These are phyloP conservation scores for Scalesia atractyloides DNA, from an alignment of 129 eudicot species.

Conservation along the genomic window DNA sequence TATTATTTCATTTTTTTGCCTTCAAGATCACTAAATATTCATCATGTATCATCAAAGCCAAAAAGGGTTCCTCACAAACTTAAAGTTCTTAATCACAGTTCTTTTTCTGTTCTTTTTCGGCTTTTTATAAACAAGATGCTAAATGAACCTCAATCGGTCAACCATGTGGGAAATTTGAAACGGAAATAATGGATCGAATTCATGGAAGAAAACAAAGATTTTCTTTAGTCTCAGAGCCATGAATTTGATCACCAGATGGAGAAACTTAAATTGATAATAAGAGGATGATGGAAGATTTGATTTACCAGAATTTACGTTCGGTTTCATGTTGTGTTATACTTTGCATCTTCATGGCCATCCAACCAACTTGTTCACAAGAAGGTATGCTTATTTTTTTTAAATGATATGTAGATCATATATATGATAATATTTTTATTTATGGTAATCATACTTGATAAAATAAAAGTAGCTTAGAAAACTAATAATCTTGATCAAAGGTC, in stretches of 20 bases:
- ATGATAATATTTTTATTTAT: background rate
- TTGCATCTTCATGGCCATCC: slow-evolving; percentile 44
- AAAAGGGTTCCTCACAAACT: slow-evolving; percentile 17
- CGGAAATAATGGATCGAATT: slow-evolving; percentile 31
- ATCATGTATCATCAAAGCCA: slow-evolving; percentile 11
- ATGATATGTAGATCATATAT: slow-evolving; percentile 23
- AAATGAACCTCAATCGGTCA: slow-evolving; percentile 19
- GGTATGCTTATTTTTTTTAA: slow-evolving; percentile 37
- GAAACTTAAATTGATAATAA: slow-evolving; percentile 23
- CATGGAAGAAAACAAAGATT: slow-evolving; percentile 16
- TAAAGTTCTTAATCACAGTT: background rate
- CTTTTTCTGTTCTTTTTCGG: background rate
- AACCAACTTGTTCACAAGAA: slow-evolving; percentile 53
- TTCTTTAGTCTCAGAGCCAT: slow-evolving; percentile 11
- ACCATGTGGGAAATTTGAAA: slow-evolving; percentile 14
- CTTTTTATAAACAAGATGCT: slow-evolving; percentile 18
- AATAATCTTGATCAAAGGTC: slow-evolving; percentile 27
- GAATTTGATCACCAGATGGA: slow-evolving; percentile 48
- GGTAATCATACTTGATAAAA: slow-evolving; percentile 8
- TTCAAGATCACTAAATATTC: slow-evolving; percentile 11
- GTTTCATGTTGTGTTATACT: slow-evolving; percentile 42
- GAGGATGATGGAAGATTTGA: slow-evolving; percentile 57
- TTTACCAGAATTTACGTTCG: slow-evolving; percentile 34
- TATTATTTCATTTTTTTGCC: slow-evolving; percentile 27
- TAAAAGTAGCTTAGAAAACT: slow-evolving; percentile 12